phyloP scores from a whole-genome alignment of 2,329 filamentous ascomycete species.

The Cytospora chrysosperma region DNA sequence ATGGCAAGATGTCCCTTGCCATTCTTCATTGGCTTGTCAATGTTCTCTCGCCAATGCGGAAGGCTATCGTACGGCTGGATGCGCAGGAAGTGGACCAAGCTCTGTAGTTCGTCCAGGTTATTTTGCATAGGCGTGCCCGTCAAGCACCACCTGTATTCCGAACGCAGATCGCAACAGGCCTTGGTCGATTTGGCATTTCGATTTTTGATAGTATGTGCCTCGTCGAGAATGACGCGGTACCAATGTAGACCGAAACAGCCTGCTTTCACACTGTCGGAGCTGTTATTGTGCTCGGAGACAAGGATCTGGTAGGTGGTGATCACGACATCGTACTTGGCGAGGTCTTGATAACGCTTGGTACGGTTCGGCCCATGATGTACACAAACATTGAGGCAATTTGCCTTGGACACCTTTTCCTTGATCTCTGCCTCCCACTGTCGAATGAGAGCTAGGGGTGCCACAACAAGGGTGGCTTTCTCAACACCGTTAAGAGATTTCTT shows the following conservation, averaged over 20 bases:
- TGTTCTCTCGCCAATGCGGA: slow-evolving; percentile 85
- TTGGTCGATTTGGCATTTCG: slow-evolving; percentile 94
- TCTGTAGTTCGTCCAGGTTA: slow-evolving; percentile 94
- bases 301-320: slow-evolving; percentile 97
- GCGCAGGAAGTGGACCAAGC: slow-evolving; percentile 84
- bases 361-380: slow-evolving; percentile 89
- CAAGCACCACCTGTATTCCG: slow-evolving; percentile 92
- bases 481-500: slow-evolving; percentile 68
- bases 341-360: slow-evolving; percentile 72
- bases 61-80: slow-evolving; percentile 91
- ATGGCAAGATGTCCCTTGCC: slow-evolving; percentile 89
- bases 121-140: slow-evolving; percentile 98
- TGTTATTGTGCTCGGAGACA: slow-evolving; percentile 81
- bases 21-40: slow-evolving; percentile 84
- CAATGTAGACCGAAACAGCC: slow-evolving; percentile 91
- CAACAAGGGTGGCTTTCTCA: slow-evolving; percentile 81
- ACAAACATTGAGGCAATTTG: slow-evolving; percentile 73
- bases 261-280: slow-evolving; percentile 63
- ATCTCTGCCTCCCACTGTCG: slow-evolving; percentile 97
- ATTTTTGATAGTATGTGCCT: slow-evolving; percentile 98
- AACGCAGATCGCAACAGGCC: slow-evolving; percentile 79
- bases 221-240: slow-evolving; percentile 94
- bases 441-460: slow-evolving; percentile 90
- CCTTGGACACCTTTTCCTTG: slow-evolving; percentile 70
- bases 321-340: slow-evolving; percentile 88